Percentiles rank a stretch among this genome's conserved stretches.
These are phyloP conservation scores for Candida freyschussii DNA, from an alignment of 1,139 yeast species.

Conservation along the genomic window DNA sequence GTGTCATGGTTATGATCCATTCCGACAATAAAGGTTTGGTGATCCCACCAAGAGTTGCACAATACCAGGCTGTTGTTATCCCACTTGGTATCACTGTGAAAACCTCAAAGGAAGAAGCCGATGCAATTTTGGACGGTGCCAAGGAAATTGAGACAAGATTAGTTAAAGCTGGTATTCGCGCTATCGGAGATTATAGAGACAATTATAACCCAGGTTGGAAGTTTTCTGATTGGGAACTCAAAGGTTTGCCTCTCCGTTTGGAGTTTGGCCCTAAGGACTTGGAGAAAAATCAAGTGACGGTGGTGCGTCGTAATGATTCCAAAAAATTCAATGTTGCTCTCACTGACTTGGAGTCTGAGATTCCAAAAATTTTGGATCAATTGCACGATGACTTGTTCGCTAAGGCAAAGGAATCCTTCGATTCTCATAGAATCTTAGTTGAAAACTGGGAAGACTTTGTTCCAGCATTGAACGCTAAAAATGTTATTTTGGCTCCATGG, in stretches of 20 bases:
- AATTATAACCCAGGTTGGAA: conserved; percentile 99
- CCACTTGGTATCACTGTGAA: conserved; percentile 94
- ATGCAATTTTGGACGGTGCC: conserved; percentile 66
- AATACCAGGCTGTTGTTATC: conserved; percentile 82
- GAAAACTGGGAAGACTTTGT: conserved; percentile 90
- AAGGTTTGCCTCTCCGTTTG: conserved; percentile 89
- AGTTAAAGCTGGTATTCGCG: conserved; percentile 59
- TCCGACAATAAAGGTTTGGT: conserved; percentile 98
- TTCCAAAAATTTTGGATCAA: conserved; percentile 74
- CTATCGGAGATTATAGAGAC: conserved; percentile 81
- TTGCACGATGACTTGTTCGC: conserved; percentile 72
- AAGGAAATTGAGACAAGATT: conserved; percentile 58
- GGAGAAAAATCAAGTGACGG: conserved; percentile 71
- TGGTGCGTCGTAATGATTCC: conserved; percentile 91
- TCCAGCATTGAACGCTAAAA: conserved; percentile 86
- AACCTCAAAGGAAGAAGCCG: conserved; percentile 71
- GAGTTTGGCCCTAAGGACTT: conserved; percentile 97
- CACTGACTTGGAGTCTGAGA: conserved; percentile 56
- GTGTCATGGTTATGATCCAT: conserved; percentile 99
- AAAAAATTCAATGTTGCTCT: conserved; percentile 65
- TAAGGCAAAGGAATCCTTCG: conserved; percentile 79
- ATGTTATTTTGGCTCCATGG: conserved; percentile 93
- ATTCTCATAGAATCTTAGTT: conserved; percentile 75
- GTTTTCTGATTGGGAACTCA: conserved; percentile 94
- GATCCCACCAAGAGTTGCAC: conserved; percentile 95